These are phyloP conservation scores for Quercus berberidifolia DNA, from an alignment of 306 rosid genomes.

Conservation along the genomic window DNA sequence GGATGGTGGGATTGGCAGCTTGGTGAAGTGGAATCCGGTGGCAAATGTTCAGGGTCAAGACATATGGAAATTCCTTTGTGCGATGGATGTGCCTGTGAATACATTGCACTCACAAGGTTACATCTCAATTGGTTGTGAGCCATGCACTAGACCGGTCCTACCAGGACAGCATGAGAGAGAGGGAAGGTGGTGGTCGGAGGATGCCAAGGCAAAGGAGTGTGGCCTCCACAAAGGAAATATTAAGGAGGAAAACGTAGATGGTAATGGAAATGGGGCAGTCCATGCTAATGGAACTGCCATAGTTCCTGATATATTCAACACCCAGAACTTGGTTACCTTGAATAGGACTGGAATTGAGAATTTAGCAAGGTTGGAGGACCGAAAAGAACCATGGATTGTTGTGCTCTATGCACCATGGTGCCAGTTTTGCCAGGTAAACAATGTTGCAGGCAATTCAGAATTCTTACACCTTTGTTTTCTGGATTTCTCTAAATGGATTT, in stretches of 20 bases:
- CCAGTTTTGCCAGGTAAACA: conserved; percentile 67
- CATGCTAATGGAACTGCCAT: conserved; percentile 20
- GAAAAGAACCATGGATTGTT: conserved; percentile 62
- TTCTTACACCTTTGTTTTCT: not conserved
- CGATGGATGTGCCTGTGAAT: conserved; percentile 88
- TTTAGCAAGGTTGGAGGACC: conserved; percentile 48
- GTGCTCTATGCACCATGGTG: conserved; percentile 96
- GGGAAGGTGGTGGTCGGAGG: conserved; percentile 99
- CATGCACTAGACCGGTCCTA: conserved; percentile 93
- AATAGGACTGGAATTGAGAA: conserved; percentile 68
- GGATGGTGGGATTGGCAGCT: conserved; percentile 80
- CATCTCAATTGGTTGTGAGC: conserved; percentile 86
- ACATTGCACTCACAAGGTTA: conserved; percentile 80
- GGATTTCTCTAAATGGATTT: not conserved
- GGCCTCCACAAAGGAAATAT: conserved; percentile 98
- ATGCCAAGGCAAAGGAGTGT: conserved; percentile 92
- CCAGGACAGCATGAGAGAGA: conserved; percentile 99
- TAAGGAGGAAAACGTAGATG: conserved; percentile 52
- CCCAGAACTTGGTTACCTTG: conserved; percentile 50
- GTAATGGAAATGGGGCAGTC: conserved; percentile 43
- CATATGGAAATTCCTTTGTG: conserved; percentile 71
- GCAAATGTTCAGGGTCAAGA: conserved; percentile 67
- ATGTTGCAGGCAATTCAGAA: not conserved
- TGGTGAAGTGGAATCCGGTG: conserved; percentile 97
- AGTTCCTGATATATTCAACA: conserved; percentile 53